Base-by-base conservation (phyloP, 345 rosid species). In the Citrus reticulata region DNA sequence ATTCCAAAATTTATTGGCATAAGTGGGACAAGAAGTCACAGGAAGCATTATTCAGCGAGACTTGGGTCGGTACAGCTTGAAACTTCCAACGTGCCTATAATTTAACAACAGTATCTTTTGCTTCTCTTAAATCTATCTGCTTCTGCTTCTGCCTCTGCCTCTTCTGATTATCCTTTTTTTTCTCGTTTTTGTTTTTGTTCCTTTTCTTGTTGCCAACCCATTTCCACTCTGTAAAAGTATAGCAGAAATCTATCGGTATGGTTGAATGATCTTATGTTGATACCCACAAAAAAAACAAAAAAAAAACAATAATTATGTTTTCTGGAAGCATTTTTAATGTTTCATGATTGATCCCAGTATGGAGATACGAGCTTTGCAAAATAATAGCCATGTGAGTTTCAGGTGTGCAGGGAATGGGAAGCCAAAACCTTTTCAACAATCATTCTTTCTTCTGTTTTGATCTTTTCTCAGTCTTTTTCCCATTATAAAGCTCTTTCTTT, bases 381-480 rank as follows among this genome's bases (percentile, higher is more conserved):
- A 70, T 70, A 30, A 34, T 6, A 24, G 51, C 84, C 89, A 80
- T 78, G 89, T 86, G 87, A 82, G 60, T 34, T 81, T 72, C 35
- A 60, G 71, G 62, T 76, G 73, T n/a, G 46, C 69, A 70, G 84
- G 78, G 34, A 14, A 82, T 87, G 86, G 87, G 80, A 62, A 60
- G 70, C 72, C 73, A 19, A 70, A 35, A 73, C 78, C 39, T 76
- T 54, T 81, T 40, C 74, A 9, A 59, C 79, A 73, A 81, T 78
- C 73, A 78, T 83, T 85, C 65, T 42, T 24, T 85, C 65, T 42
- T 24, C 67, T 65, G 34, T 54, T 39, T 49, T 46, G 49, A 35
- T 78, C 17, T 27, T 39, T 39, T 19, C 14, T 60, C 30, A 6
- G 7, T 34, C 64, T 75, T 68, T 66, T 62, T 55, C 42, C 78